phyloP scores from a whole-genome alignment of 2,329 filamentous ascomycete species.

The Talaromyces marneffei region DNA sequence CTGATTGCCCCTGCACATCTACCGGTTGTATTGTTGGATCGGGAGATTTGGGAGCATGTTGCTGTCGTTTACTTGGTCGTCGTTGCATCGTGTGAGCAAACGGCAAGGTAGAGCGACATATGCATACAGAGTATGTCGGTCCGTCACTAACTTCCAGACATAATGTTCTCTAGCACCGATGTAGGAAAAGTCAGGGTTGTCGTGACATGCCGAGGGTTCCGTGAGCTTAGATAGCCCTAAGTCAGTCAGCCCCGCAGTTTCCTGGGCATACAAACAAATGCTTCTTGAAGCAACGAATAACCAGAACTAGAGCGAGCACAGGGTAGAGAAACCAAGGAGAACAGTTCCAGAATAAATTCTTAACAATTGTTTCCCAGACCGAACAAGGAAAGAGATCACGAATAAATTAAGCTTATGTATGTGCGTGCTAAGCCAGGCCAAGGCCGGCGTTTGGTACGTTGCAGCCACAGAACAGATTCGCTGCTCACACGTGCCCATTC shows the following conservation, averaged over 20 bases:
- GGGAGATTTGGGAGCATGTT: neutral
- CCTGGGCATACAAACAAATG: neutral
- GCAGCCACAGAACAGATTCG: slow-evolving; percentile 3
- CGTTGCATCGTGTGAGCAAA: slow-evolving; percentile 5
- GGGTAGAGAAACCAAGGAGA: neutral
- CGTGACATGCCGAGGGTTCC: neutral
- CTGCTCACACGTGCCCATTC: slow-evolving; percentile 3
- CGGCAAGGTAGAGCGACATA: neutral
- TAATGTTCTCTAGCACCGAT: neutral
- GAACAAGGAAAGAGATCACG: neutral
- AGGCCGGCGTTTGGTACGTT: neutral
- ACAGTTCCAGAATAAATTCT: neutral
- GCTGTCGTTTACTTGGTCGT: slow-evolving; percentile 1
- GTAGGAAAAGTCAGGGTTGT: neutral
- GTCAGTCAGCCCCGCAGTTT: neutral
- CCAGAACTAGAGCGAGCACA: neutral
- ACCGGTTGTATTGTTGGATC: neutral
- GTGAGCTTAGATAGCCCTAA: neutral
- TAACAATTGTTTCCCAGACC: neutral
- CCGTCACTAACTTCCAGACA: neutral
- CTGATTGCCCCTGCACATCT: neutral
- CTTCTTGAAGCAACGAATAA: neutral
- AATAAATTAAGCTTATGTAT: neutral
- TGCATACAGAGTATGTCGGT: too few relatives aligned
- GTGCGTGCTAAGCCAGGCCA: neutral